phyloP scores from a whole-genome alignment of 2,329 filamentous ascomycete genomes.

The Fusarium sublunatum region DNA sequence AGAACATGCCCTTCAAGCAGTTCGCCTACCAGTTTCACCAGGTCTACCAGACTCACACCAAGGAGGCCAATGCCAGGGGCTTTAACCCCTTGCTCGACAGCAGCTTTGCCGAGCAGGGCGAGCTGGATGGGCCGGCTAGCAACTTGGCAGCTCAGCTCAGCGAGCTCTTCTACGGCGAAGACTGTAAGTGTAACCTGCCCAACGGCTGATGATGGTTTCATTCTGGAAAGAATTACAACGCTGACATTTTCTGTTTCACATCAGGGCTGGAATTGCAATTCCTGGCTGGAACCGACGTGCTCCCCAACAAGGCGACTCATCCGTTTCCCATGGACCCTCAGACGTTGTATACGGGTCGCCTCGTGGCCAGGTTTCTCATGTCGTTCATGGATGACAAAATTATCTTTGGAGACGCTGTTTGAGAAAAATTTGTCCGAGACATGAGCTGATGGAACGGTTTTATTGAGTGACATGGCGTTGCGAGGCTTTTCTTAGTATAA shows the following conservation, averaged over 20 bases:
- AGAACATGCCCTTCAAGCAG: slow-evolving; percentile 70
- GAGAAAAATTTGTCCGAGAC: slow-evolving; percentile 35
- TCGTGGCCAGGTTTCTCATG: slow-evolving; percentile 65
- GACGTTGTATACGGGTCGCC: slow-evolving; percentile 63
- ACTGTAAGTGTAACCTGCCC: slow-evolving; percentile 55
- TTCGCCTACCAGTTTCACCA: slow-evolving; percentile 71
- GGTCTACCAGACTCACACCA: slow-evolving; percentile 67
- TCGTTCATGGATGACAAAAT: slow-evolving; percentile 64
- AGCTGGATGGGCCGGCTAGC: slow-evolving; percentile 59
- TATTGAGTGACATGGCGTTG: slow-evolving; percentile 34
- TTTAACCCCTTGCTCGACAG: slow-evolving; percentile 68
- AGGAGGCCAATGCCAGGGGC: slow-evolving; percentile 59
- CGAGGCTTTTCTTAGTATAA: slow-evolving; percentile 26
- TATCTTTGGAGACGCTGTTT: slow-evolving; percentile 55
- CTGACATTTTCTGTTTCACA: slow-evolving; percentile 31
- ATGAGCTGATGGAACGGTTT: slow-evolving; percentile 31
- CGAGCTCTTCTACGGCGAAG: slow-evolving; percentile 56
- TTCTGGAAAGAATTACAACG: slow-evolving; percentile 26
- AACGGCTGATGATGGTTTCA: slow-evolving; percentile 5
- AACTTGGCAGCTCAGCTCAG: slow-evolving; percentile 61
- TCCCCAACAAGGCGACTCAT: slow-evolving; percentile 58
- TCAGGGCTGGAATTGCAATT: slow-evolving; percentile 55
- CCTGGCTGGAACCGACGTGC: slow-evolving; percentile 59
- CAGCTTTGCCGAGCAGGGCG: slow-evolving; percentile 54
- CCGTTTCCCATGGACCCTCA: slow-evolving; percentile 61